Conservation (phyloP, 495 filamentous ascomycete species). For the Penicillium egyptiacum region DNA sequence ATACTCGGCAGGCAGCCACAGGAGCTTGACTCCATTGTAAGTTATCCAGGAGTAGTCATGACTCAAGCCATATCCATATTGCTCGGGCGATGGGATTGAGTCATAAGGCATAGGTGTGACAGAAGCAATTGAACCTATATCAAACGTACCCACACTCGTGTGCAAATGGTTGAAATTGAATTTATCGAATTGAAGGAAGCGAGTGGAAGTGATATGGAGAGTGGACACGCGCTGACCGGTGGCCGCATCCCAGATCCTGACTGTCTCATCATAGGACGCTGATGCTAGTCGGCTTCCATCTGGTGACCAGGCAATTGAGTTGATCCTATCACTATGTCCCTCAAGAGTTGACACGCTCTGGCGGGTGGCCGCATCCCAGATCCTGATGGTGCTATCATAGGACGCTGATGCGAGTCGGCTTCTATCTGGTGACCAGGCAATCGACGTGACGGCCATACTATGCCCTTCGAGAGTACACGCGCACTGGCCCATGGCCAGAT, state of each 20-base stretch:
- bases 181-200: no score
- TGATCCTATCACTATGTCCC: conserved; percentile 14
- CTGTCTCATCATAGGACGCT: background rate
- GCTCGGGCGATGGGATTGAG: no score
- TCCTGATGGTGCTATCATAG: conserved; percentile 15
- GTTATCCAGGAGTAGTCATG: no score
- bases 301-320: conserved; percentile 22
- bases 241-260: conserved; percentile 16
- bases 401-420: conserved; percentile 14
- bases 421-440: conserved; percentile 12
- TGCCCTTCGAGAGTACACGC: background rate
- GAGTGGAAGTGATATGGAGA: no score
- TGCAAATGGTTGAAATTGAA: no score
- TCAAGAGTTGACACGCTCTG: conserved; percentile 42
- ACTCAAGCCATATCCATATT: no score
- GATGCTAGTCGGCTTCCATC: conserved; percentile 21
- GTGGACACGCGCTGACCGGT: background rate
- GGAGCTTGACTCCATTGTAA: no score
- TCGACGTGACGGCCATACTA: no score
- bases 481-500: conserved; percentile 65
- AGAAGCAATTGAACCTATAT: no score
- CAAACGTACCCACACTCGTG: no score
- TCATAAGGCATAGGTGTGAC: no score
- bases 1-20: no score
- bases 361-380: conserved; percentile 62